Percentiles rank a stretch among this genome's conserved stretches.
These are phyloP conservation scores for Mycena chlorophos DNA, from an alignment of 768 basidiomycete species.

Conservation along the genomic window DNA sequence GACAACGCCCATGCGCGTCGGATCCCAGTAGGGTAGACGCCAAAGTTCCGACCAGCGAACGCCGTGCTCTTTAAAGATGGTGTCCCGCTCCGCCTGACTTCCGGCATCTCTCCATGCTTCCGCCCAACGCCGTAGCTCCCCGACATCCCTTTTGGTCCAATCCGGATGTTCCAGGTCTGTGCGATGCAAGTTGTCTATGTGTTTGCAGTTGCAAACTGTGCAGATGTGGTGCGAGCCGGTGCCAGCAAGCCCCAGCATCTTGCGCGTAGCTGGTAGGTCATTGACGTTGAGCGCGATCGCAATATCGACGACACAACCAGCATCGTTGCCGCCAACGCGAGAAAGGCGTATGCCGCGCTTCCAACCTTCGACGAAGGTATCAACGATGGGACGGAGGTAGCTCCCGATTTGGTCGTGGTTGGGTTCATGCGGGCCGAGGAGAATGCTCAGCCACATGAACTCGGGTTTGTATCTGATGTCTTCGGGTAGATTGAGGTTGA, in stretches of 20 bases:
- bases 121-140: constrained; percentile 17
- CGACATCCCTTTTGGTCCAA: constrained; percentile 15
- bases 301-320: background rate
- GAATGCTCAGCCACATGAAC: constrained; percentile 32
- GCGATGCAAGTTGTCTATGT: constrained; percentile 10
- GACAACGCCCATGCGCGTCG: constrained; percentile 27
- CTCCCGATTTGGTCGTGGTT: constrained; percentile 26
- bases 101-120: constrained; percentile 11
- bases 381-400: constrained; percentile 29
- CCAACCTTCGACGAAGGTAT: constrained; percentile 25
- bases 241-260: constrained; percentile 25
- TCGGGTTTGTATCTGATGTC: constrained; percentile 31
- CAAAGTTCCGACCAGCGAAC: constrained; percentile 29
- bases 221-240: constrained; percentile 28
- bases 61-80: constrained; percentile 21
- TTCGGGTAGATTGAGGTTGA: constrained; percentile 32
- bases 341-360: constrained; percentile 15
- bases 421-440: constrained; percentile 31
- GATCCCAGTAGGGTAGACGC: constrained; percentile 32
- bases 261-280: constrained; percentile 31
- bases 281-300: constrained; percentile 25
- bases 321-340: constrained; percentile 9
- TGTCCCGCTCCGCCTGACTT: constrained; percentile 14
- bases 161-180: constrained; percentile 16
- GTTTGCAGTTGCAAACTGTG: constrained; percentile 25